Evolutionary conservation across 257 asterid species (phyloP).

Genomic region (Fraxinus americana): DNA sequence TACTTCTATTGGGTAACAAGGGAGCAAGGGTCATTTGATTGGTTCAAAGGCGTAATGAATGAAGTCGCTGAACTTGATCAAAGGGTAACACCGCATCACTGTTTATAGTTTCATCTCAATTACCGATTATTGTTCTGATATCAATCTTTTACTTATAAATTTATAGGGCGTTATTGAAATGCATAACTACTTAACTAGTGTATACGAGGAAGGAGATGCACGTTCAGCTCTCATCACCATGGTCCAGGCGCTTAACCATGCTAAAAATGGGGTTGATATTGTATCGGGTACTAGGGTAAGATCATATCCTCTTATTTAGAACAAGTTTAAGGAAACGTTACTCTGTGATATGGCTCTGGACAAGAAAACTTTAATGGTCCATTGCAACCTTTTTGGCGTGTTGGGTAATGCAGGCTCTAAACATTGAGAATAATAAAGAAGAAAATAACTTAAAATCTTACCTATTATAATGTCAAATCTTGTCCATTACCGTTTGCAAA

Average conservation of each 20-base stretch:
- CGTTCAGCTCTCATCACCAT: slow-evolving; percentile 97
- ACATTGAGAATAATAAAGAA: not conserved
- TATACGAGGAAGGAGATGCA: slow-evolving; percentile 98
- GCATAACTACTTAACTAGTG: slow-evolving; percentile 96
- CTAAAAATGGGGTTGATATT: slow-evolving; percentile 90
- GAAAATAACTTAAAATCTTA: not conserved
- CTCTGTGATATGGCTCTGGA: too few relatives aligned
- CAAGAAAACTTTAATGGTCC: too few relatives aligned
- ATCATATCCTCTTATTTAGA: too few relatives aligned
- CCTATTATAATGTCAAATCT: not conserved
- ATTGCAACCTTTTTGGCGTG: not conserved
- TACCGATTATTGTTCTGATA: not conserved
- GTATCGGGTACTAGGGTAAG: slow-evolving; percentile 93
- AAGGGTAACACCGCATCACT: slow-evolving; percentile 54
- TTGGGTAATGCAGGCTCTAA: not conserved
- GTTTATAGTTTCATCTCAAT: not conserved
- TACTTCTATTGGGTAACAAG: slow-evolving; percentile 98
- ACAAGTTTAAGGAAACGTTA: too few relatives aligned
- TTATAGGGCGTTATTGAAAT: slow-evolving; percentile 90
- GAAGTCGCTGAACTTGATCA: slow-evolving; percentile 94
- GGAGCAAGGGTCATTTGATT: slow-evolving; percentile 95
- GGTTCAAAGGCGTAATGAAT: slow-evolving; percentile 97
- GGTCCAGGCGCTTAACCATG: slow-evolving; percentile 99
- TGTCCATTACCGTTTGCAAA: not conserved
- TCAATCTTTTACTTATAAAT: slow-evolving; percentile 1